Evolutionary conservation across 1,284 basidiomycete species (phyloP), one percentile per base, ranked within the genome.

Genomic region (Ceratobasidium sp.): DNA sequence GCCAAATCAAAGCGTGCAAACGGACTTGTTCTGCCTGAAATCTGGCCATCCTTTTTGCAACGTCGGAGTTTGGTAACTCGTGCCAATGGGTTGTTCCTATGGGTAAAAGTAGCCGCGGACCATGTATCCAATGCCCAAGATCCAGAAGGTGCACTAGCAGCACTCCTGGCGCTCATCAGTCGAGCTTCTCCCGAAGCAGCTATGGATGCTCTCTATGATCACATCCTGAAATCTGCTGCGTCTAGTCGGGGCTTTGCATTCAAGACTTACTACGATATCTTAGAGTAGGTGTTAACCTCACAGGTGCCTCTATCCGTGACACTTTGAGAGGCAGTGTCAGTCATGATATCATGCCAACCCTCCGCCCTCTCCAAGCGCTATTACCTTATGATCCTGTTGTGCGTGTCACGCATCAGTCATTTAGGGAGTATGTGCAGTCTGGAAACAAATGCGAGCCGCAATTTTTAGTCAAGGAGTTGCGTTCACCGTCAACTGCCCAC

Each of bases 141-240:
- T 18, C 71, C 71, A 4, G 28, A 61, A 33, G 39, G 10, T 6
- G 71, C 71, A 2, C 44, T 73, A 42, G 71, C 63, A 18, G 12
- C 18, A 1, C 44, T 73, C 33, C 71, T 73, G 6, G 26, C 39
- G 12, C 23, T 73, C 3, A 58, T 23, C 20, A 63, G 26, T 12
- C 71, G 56, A 73, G 18, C 71, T 13, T 63, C 26, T 39, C 71
- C 71, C 4, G 71, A 73, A 26, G 71, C 71, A 10, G 71, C 71
- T 13, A 51, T 73, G 4, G 71, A 73, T 33, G 60, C 58, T 2
- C 28, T 73, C n/a, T 73, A 73, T 23, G 26, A 44, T 6, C 58
- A 73, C 23, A 63, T 73, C 15, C 28, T 73, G 42, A 23, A 5
- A 18, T 23, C 60, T 6, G 71, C 71, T 28, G 71, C 60, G 5